These are phyloP conservation scores for Rauvolfia tetraphylla DNA, from an alignment of 257 asterid species.

Conservation along the genomic window DNA sequence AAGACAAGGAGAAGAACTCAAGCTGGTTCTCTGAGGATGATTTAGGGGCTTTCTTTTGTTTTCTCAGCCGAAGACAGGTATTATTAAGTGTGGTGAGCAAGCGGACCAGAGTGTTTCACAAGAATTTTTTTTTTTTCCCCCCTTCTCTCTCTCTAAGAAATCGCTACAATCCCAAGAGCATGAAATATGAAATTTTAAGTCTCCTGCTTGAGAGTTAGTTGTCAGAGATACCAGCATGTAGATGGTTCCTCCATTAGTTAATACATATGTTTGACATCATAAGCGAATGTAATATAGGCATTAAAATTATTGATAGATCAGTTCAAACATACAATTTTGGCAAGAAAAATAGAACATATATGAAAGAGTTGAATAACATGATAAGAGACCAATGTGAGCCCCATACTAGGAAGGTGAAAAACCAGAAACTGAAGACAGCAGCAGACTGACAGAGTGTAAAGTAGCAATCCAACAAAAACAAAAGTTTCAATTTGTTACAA, in stretches of 20 bases:
- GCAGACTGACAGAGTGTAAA: neutral
- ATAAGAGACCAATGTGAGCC: neutral
- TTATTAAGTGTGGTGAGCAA: neutral
- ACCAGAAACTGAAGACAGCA: neutral
- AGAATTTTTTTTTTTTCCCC: neutral
- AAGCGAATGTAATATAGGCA: neutral
- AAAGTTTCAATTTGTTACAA: neutral
- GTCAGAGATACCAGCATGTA: neutral
- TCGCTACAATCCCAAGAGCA: neutral
- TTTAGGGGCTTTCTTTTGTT: neutral
- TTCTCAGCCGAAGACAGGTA: neutral
- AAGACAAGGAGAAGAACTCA: too few species aligned
- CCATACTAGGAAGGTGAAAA: neutral
- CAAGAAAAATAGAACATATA: neutral
- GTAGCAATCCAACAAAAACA: neutral
- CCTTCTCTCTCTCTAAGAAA: neutral
- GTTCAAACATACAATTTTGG: neutral
- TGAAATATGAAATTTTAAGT: neutral
- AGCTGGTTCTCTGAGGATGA: neutral
- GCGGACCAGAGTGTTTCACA: neutral
- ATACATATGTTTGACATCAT: neutral
- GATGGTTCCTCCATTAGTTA: neutral
- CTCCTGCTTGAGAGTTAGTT: neutral
- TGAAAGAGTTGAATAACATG: neutral
- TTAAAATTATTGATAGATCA: neutral